Base-by-base conservation (phyloP, 169 alveolate species). In the Eimeria maxima region DNA sequence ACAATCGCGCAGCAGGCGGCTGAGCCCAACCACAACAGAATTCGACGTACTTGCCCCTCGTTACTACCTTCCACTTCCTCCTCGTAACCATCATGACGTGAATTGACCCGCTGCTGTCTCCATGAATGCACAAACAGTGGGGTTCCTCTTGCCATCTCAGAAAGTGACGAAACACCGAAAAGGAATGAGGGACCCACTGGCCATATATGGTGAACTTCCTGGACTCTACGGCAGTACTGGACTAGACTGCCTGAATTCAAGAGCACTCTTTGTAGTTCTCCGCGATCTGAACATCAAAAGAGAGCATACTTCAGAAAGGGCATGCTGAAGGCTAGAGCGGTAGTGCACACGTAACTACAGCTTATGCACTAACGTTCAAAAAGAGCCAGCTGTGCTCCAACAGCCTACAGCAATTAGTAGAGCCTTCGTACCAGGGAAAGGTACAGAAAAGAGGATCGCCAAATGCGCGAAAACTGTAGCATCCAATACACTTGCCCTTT, bases 21-120 rank as follows among this genome's bases (percentile, higher is more conserved):
- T 86, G 93, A 11, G 60, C 93, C 93, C 81, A 86, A 38, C 93
- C 93, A 86, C 93, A 80, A 86, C 33, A 29, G 22, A n/a, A 86
- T 42, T 24, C 81, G 65, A 14, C 71, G 69, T 6, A 29, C 50
- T 16, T 55, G 53, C 65, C 81, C 55, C 47, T 33, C 76, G 8
- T 14, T 83, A 44, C 65, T 47, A 6, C 60, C 24, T 13, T 86
- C 93, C 67, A 27, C 16, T 16, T 86, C 55, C 38, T 86, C 93
- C 8, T 86, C 93, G 44, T 20, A 33, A 24, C 44, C 18, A 10
- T 44, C 93, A 22, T 22, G 63, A 11, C 16, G 67, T 6, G 93
- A 5, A 33, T 3, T 57, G 80, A 44, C 60, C 18, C 80, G 80
- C 80, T 57, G 55, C 63, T 63, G 93, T 38, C 93, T 55, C 93